phyloP scores from a whole-genome alignment of 129 eudicot species.

The Artemisia tridentata region DNA sequence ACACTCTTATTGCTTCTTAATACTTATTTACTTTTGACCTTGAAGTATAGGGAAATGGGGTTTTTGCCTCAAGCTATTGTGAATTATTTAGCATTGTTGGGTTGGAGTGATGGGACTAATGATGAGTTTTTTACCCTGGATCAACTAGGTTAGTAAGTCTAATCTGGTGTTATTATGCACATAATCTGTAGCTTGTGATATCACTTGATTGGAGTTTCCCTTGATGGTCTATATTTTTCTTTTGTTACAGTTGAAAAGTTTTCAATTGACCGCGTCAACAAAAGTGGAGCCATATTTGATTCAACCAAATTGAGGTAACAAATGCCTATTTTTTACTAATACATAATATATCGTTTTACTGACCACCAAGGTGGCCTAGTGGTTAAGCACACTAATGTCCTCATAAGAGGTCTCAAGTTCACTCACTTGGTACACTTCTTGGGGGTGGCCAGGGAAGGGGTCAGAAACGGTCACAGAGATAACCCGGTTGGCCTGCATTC shows the following conservation, averaged over 20 bases:
- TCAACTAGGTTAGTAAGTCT: conserved; percentile 64
- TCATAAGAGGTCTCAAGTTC: no score
- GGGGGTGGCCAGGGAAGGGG: no score
- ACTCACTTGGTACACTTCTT: no score
- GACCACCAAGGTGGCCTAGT: no score
- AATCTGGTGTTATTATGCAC: conserved; percentile 7
- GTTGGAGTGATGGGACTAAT: conserved; percentile 99
- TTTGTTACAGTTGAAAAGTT: conserved; percentile 81
- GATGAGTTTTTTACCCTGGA: conserved; percentile 87
- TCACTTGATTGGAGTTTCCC: conserved; percentile 3
- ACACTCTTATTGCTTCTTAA: background rate
- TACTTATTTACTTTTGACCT: conserved; percentile 14
- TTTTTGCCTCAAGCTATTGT: conserved; percentile 88
- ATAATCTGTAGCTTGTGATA: conserved; percentile 27
- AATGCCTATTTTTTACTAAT: conserved; percentile 3
- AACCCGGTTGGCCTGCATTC: no score
- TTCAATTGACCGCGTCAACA: conserved; percentile 87
- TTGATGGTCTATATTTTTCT: conserved; percentile 14
- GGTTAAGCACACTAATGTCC: no score
- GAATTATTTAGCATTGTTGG: conserved; percentile 86
- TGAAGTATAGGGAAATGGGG: conserved; percentile 87
- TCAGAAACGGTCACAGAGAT: no score
- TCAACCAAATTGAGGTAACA: conserved; percentile 76
- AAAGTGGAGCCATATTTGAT: conserved; percentile 94
- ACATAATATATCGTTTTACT: background rate